Evolutionary conservation across 768 basidiomycete species (phyloP).

Genomic region (Myochromella boudieri): DNA sequence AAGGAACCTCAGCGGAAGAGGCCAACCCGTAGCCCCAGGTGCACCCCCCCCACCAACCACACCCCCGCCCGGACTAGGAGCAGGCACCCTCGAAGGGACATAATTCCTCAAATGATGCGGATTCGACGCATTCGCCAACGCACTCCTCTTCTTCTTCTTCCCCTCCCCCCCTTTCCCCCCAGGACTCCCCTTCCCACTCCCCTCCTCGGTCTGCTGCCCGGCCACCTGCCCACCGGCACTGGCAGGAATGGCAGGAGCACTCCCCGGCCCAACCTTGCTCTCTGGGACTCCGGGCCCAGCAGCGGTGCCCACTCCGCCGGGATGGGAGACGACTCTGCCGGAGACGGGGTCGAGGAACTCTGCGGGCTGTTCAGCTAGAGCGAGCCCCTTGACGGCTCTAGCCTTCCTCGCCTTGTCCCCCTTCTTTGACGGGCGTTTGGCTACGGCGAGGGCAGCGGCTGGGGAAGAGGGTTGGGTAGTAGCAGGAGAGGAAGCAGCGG

Average conservation of each 20-base stretch:
- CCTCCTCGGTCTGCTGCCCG: neutral
- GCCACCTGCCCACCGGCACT: neutral
- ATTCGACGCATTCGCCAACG: constrained; percentile 90
- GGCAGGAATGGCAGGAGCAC: too few relatives aligned
- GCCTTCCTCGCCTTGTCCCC: too few relatives aligned
- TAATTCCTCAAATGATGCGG: constrained; percentile 96
- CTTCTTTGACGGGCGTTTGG: neutral
- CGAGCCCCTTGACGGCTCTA: too few relatives aligned
- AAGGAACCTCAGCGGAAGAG: constrained; percentile 65
- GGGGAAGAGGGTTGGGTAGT: too few relatives aligned
- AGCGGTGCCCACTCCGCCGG: too few relatives aligned
- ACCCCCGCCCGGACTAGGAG: constrained; percentile 35
- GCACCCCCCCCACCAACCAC: constrained; percentile 31
- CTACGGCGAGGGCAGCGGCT: too few relatives aligned
- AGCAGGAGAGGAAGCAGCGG: neutral
- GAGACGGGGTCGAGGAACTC: constrained; percentile 35
- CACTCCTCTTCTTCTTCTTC: constrained; percentile 95
- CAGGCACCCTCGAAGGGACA: constrained; percentile 78
- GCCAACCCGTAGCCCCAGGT: constrained; percentile 17
- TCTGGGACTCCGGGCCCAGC: too few relatives aligned
- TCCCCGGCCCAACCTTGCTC: too few relatives aligned
- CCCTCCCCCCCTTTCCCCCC: constrained; percentile 30
- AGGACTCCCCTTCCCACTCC: neutral
- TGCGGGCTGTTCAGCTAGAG: constrained; percentile 26
- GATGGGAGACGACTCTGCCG: too few relatives aligned